phyloP scores from a whole-genome alignment of 768 basidiomycete genomes.

The Boletus coccyginus region DNA sequence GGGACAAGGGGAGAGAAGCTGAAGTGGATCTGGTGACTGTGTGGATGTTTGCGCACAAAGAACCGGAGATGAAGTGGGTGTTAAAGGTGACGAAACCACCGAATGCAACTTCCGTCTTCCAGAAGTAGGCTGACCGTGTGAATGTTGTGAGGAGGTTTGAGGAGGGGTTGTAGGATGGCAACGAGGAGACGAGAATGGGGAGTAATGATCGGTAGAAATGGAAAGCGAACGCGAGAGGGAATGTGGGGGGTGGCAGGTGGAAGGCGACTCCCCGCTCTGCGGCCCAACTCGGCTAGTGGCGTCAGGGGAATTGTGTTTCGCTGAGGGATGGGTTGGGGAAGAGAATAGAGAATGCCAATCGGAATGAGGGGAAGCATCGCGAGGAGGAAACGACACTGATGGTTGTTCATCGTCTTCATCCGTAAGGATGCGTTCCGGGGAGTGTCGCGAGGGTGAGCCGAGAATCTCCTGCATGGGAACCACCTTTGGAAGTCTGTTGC shows the following conservation, averaged over 20 bases:
- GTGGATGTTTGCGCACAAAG: conserved; percentile 2
- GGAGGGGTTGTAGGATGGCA: conserved; percentile 16
- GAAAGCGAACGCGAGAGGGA: conserved; percentile 14
- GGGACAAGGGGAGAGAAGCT: conserved; percentile 6
- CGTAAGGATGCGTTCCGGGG: not conserved
- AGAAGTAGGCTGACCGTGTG: conserved; percentile 1
- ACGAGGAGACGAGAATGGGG: conserved; percentile 16
- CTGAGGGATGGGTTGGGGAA: conserved; percentile 8
- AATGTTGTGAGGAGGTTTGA: conserved; percentile 13
- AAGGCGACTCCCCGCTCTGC: not conserved
- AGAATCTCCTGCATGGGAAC: not conserved
- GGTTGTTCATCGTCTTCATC: not conserved
- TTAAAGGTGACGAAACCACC: conserved; percentile 20
- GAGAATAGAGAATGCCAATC: conserved; percentile 22
- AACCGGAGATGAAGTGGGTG: conserved; percentile 17
- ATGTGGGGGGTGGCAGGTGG: not conserved
- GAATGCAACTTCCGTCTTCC: not conserved
- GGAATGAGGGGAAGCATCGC: conserved; percentile 1
- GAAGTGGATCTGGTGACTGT: conserved; percentile 26
- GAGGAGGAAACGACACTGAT: not conserved
- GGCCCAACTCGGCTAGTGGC: not conserved
- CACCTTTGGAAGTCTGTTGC: not conserved
- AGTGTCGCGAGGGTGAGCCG: not conserved
- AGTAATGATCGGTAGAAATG: conserved; percentile 9
- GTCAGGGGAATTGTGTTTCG: not conserved